phyloP scores from a whole-genome alignment of 305 asterid genomes.

The Solanum hybrid region DNA sequence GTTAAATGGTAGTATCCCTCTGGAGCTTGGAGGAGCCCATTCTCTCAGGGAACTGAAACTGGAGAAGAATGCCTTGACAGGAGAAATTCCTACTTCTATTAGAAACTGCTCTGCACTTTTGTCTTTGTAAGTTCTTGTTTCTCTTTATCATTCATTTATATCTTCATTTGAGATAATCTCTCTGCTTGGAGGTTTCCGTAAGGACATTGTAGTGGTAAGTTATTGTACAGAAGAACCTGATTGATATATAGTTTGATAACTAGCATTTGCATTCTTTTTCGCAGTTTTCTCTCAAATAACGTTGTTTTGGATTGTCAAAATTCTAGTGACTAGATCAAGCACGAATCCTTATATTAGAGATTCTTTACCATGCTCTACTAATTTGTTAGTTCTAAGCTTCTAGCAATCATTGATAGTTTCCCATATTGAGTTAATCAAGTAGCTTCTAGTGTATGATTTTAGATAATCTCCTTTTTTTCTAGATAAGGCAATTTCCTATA shows the following conservation, averaged over 20 bases:
- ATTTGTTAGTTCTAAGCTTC: not conserved
- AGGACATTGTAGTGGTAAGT: not conserved
- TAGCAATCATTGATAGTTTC: not conserved
- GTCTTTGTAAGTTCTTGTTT: conserved; percentile 54
- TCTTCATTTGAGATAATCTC: not conserved
- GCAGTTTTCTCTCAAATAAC: not conserved
- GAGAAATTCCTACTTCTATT: conserved; percentile 55
- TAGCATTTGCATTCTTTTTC: not conserved
- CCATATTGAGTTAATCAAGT: not conserved
- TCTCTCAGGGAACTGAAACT: conserved; percentile 56
- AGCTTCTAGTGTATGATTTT: not conserved
- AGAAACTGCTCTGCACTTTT: conserved; percentile 47
- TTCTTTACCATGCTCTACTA: not conserved
- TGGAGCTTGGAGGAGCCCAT: conserved; percentile 54
- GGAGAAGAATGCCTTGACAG: conserved; percentile 45
- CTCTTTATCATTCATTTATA: not conserved
- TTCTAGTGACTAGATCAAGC: not conserved
- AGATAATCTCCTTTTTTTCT: not conserved
- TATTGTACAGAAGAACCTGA: not conserved
- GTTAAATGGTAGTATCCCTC: conserved; percentile 72
- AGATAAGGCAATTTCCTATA: not conserved
- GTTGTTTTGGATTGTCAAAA: not conserved
- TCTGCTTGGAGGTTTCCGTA: not conserved
- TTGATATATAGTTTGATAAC: not conserved
- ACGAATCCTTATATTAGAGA: not conserved